Evolutionary conservation across 2,329 filamentous ascomycete genomes (phyloP).

Genomic region (Colletotrichum sp.): DNA sequence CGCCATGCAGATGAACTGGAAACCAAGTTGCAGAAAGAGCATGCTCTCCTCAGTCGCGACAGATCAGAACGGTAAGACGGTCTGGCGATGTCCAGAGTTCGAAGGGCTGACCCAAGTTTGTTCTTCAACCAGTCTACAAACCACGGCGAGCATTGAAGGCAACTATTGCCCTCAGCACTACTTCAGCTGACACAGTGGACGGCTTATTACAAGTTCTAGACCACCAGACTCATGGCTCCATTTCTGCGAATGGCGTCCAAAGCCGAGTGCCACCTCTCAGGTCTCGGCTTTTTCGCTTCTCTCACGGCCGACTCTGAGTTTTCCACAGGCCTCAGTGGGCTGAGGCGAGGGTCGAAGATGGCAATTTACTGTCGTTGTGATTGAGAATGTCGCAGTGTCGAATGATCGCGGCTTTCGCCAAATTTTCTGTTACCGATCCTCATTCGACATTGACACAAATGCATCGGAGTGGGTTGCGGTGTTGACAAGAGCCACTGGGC

Average conservation of each 20-base stretch:
- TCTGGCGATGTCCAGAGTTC: neutral
- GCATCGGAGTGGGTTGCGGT: neutral
- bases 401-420: neutral
- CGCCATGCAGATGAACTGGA: neutral
- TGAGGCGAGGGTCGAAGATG: neutral
- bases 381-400: neutral
- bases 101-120: neutral
- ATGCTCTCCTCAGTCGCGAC: neutral
- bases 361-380: neutral
- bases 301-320: neutral
- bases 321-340: neutral
- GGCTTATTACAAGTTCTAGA: neutral
- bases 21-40: neutral
- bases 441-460: neutral
- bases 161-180: neutral
- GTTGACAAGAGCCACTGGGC: neutral
- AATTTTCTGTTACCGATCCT: neutral
- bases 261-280: neutral
- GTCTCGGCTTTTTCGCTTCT: neutral
- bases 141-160: neutral
- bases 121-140: neutral
- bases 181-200: neutral
- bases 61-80: neutral
- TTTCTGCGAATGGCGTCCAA: neutral
- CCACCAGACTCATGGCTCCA: neutral